Evolutionary conservation across 176 grass and related monocot genomes (phyloP).

Genomic region (Bromus sterilis): DNA sequence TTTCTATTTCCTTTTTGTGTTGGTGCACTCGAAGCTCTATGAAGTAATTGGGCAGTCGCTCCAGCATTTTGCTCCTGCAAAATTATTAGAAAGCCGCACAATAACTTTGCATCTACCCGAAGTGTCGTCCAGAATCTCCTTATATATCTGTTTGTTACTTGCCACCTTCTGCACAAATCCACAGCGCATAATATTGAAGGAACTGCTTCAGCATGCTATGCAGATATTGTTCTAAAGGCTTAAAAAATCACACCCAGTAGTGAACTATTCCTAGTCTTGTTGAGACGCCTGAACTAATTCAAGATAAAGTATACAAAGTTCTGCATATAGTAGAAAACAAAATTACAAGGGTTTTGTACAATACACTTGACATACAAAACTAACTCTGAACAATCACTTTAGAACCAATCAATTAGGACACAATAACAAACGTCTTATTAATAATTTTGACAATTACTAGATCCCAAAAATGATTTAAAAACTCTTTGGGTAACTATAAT

Average conservation of each 20-base stretch:
- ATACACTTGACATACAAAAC: conserved; percentile 3
- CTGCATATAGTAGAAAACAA: not conserved
- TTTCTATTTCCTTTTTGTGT: not conserved
- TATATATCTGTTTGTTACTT: not conserved
- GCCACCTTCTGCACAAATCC: not conserved
- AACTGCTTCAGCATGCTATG: not conserved
- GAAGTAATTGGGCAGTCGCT: not conserved
- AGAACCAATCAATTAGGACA: not conserved
- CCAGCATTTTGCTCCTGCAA: not conserved
- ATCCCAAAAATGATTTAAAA: not conserved
- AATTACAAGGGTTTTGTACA: not conserved
- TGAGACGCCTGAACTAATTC: not conserved
- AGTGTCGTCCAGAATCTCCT: not conserved
- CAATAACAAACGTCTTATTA: not conserved
- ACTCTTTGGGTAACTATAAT: not conserved
- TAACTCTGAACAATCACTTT: not conserved
- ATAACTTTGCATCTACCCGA: conserved; percentile 3
- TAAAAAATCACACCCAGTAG: not conserved
- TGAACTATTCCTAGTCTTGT: not conserved
- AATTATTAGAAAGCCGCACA: not conserved
- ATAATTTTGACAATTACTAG: not conserved
- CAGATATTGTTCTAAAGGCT: conserved; percentile 1
- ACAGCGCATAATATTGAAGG: not conserved
- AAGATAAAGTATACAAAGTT: not conserved
- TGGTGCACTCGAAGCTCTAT: not conserved